phyloP scores from a whole-genome alignment of 192 early-diverging fungal species.

The Coemansia sp. region DNA sequence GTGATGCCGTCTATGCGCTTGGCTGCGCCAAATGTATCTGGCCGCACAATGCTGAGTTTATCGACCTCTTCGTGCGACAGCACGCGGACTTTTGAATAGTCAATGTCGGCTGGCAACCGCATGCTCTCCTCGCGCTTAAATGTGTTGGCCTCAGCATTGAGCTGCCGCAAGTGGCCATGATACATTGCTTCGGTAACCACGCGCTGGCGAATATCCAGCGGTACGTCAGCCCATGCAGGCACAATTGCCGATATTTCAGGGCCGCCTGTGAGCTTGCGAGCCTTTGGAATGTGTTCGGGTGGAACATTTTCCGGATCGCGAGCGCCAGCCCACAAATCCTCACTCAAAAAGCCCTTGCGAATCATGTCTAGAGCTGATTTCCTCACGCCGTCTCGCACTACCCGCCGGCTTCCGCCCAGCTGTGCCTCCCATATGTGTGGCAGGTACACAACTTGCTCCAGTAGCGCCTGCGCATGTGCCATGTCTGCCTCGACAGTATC shows the following conservation, averaged over 20 bases:
- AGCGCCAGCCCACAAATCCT: conserved; percentile 44
- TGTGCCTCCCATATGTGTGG: conserved; percentile 58
- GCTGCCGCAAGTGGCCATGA: conserved; percentile 64
- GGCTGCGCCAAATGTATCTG: conserved; percentile 59
- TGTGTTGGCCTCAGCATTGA: conserved; percentile 60
- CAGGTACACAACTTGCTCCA: conserved; percentile 55
- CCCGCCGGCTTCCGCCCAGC: conserved; percentile 28
- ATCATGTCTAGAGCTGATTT: conserved; percentile 56
- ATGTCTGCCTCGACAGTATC: conserved; percentile 53
- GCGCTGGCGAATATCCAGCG: conserved; percentile 55
- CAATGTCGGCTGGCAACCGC: conserved; percentile 61
- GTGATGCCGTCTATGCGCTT: conserved; percentile 81
- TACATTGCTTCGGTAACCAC: conserved; percentile 69
- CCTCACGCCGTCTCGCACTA: conserved; percentile 39
- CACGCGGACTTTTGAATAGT: conserved; percentile 57
- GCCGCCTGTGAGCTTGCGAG: conserved; percentile 3
- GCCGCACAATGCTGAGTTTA: conserved; percentile 34
- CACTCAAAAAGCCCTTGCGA: conserved; percentile 46
- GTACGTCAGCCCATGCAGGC: conserved; percentile 57
- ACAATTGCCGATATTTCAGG: conserved; percentile 45
- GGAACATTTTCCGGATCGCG: conserved; percentile 33
- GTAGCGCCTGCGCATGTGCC: conserved; percentile 49
- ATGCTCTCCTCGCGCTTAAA: conserved; percentile 70
- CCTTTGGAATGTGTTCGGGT: conserved; percentile 4
- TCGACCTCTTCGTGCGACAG: conserved; percentile 55